Evolutionary conservation across 352 stramenopile species (phyloP).

Genomic region (Pythium plurisporium): DNA sequence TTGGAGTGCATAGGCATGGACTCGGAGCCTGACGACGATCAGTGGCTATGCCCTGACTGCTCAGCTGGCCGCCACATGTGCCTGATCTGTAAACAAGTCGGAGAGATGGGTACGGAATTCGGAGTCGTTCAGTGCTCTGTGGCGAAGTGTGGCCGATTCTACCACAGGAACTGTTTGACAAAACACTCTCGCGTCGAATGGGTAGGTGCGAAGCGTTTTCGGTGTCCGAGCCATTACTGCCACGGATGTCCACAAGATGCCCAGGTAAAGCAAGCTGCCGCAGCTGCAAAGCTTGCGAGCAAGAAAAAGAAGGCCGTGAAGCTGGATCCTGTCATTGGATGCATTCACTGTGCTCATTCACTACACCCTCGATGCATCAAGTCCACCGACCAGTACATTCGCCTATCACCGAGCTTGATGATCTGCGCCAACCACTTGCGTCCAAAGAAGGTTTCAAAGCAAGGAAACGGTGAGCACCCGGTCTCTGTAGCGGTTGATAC

Average conservation of each 20-base stretch:
- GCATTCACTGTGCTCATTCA: constrained; percentile 83
- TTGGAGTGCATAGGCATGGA: constrained; percentile 89
- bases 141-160: constrained; percentile 91
- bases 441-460: constrained; percentile 16
- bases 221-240: constrained; percentile 90
- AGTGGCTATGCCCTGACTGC: constrained; percentile 91
- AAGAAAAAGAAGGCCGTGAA: constrained; percentile 50
- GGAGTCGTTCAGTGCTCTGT: constrained; percentile 90
- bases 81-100: constrained; percentile 88
- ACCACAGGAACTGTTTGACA: constrained; percentile 87
- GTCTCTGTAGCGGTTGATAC: background rate
- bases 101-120: constrained; percentile 86
- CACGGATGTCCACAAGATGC: constrained; percentile 46
- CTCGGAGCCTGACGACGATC: constrained; percentile 71
- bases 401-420: constrained; percentile 82
- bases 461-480: background rate
- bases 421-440: constrained; percentile 84
- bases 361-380: constrained; percentile 83
- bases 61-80: constrained; percentile 88
- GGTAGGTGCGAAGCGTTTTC: constrained; percentile 86
- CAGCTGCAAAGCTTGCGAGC: constrained; percentile 21
- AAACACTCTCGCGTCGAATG: constrained; percentile 76
- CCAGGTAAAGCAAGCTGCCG: constrained; percentile 20
- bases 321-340: constrained; percentile 56
- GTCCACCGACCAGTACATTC: constrained; percentile 68